These are phyloP conservation scores for Teratosphaeria viscida DNA, from an alignment of 2,329 filamentous ascomycete genomes.

Conservation along the genomic window DNA sequence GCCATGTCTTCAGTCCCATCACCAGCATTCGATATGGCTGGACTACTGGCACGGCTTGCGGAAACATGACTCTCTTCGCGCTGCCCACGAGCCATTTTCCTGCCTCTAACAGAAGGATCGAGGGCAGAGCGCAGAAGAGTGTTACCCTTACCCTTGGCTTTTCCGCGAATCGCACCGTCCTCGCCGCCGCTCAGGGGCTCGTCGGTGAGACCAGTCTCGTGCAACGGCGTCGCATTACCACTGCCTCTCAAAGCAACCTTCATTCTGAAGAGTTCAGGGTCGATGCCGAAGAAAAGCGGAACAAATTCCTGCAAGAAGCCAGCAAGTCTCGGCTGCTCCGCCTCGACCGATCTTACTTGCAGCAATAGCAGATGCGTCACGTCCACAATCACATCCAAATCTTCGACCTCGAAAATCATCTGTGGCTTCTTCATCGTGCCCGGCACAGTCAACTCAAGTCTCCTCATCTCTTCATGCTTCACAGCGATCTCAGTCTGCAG, in stretches of 20 bases:
- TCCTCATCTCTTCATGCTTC: conserved; percentile 82
- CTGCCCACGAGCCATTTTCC: conserved; percentile 57
- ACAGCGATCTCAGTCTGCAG: conserved; percentile 84
- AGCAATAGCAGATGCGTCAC: conserved; percentile 36
- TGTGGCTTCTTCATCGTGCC: conserved; percentile 39
- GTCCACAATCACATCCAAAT: conserved; percentile 43
- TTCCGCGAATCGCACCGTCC: conserved; percentile 61
- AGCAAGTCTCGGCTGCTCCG: conserved; percentile 35
- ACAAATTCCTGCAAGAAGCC: conserved; percentile 42
- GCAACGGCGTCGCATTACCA: conserved; percentile 46
- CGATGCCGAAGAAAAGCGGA: conserved; percentile 40
- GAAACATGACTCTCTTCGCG: conserved; percentile 72
- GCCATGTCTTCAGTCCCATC: conserved; percentile 59
- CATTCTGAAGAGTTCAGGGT: conserved; percentile 50
- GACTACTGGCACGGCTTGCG: conserved; percentile 79
- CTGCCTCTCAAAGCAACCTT: conserved; percentile 44
- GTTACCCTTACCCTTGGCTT: conserved; percentile 57
- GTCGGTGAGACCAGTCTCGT: conserved; percentile 31
- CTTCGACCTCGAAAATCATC: conserved; percentile 61
- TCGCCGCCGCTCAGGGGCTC: conserved; percentile 50
- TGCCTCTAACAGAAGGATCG: conserved; percentile 57
- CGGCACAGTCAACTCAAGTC: conserved; percentile 34
- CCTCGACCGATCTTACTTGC: conserved; percentile 34
- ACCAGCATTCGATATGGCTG: conserved; percentile 68
- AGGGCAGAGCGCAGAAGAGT: conserved; percentile 72